Base-by-base conservation (phyloP, 257 asterid genomes). In the Rhazya stricta region DNA sequence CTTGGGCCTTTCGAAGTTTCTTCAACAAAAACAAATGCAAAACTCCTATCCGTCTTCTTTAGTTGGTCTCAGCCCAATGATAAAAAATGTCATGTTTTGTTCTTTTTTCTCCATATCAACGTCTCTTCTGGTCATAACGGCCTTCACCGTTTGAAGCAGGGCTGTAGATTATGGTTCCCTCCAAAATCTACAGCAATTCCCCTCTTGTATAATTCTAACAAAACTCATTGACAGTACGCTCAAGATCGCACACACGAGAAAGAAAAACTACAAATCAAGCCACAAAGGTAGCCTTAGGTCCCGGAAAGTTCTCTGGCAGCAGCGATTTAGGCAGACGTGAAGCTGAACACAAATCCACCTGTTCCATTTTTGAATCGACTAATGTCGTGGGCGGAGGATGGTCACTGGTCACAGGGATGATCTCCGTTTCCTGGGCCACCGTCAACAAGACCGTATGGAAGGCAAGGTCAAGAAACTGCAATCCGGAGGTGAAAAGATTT, bases 371-470 rank as follows among this genome's bases (percentile, higher is more conserved):
- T 76, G 85, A 96, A 80, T 67, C 88, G 96, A 6, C 83, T 93
- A 2, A 73, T 88, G 78, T 56, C 85, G 12, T 93, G 97, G 98
- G 96, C 97, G 13, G 45, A 86, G 54, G 96, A 89, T 71, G 97
- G 95, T 5, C 98, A 93, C 81, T 93, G 97, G 98, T 89, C 96
- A 9, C n/a, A 93, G 91, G 98, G 97, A 97, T 5, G 98, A 95
- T 62, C 84, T 89, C 74, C 89, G 84, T 50, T 69, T 85, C 89
- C 76, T 67, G 81, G 93, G 96, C 78, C 90, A 79, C 80, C 93
- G 98, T 57, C 87, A 91, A 80, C 98, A 91, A 58, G 98, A 97
- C 71, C 86, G 92, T 5, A 91, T 91, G 76, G 98, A 91, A 85
- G 97, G 98, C 9, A 90, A 84, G 42, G 82, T 91, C 21, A 79